Base-by-base conservation (phyloP, 352 stramenopile genomes). In the Phytophthora meadii region DNA sequence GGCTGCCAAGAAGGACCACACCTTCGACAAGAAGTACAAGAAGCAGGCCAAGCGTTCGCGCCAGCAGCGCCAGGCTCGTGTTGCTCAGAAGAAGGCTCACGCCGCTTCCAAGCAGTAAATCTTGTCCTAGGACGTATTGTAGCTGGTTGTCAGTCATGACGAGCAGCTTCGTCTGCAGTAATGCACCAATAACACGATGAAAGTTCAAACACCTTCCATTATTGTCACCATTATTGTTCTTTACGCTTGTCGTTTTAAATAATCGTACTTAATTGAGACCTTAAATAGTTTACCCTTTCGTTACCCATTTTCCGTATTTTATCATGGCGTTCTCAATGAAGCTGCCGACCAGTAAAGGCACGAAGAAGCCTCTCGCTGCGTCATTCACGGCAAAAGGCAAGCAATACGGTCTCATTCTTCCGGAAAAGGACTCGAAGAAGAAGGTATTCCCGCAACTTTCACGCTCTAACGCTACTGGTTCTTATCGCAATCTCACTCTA, bases 81-180 rank as follows among this genome's bases (percentile, higher is more conserved):
- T 99, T 28, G 89, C 94, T 62, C 96, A 93, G 70, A 99, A 99
- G 94, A 99, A 99, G 92, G 97, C 95, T 22, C 82, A 94, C 82
- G 82, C 84, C 30, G 79, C 76, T n/a, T 83, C 68, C 24, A 76
- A 86, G 74, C 8, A 88, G 57, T 81, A 88, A 68, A 32, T 67
- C 50, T 68, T 61, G 39, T 50, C 39, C 1, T 17, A 46, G 25
- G 17, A 17, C 50, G 55, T 19, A 19, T 19, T 51, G 42, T 36
- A 32, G 41, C 14, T 56, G 34, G 9, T 8, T 49, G 39, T 6
- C 24, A 25, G 17, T 12, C 30, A 41, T 61, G 51, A 22, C 19
- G 27, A 42, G 2, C 24, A 57, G 45, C 34, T 37, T 27, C 55
- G 45, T 59, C 64, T 36, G 56, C 42, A 61, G 28, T 40, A 48